A percentile compares a stretch with the other conserved stretches of the same genome.
Evolutionary conservation across 108 stramenopile genomes (phyloP).

Genomic region (Pseudonitzschia multiseries): DNA sequence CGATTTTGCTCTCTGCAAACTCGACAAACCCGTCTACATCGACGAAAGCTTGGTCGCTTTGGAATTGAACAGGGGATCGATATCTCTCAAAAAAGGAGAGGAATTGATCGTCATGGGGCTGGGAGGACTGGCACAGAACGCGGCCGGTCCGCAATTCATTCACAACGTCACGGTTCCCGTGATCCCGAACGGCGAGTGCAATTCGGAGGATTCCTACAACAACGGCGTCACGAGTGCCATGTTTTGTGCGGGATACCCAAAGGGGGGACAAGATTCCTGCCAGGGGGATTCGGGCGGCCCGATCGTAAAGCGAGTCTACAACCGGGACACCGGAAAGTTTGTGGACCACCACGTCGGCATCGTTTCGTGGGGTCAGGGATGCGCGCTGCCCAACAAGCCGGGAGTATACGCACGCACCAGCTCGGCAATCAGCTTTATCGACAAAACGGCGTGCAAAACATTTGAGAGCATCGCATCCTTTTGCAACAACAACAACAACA

Average conservation of each 20-base stretch:
- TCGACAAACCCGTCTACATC: not conserved
- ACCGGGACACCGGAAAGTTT: not conserved
- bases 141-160: not conserved
- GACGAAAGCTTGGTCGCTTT: not conserved
- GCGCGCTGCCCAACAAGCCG: slow-evolving; percentile 29
- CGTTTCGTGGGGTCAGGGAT: slow-evolving; percentile 49
- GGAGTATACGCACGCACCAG: slow-evolving; percentile 36
- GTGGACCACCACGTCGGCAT: slow-evolving; percentile 32
- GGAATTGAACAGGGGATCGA: not conserved
- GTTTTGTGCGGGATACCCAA: not conserved
- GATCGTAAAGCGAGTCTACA: slow-evolving; percentile 3
- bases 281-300: slow-evolving; percentile 67
- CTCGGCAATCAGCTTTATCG: slow-evolving; percentile 22
- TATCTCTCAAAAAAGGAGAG: not conserved
- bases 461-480: not conserved
- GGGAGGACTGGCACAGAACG: not conserved
- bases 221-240: not conserved
- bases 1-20: slow-evolving; percentile 7
- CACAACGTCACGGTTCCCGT: not conserved
- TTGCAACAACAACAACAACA: slow-evolving; percentile 7
- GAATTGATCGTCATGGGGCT: not conserved
- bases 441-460: slow-evolving; percentile 16
- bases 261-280: slow-evolving; percentile 40
- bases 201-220: not conserved
- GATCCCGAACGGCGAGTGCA: not conserved